Evolutionary conservation across 140 eudicot genomes (phyloP).

Genomic region (Stevia rebaudiana): DNA sequence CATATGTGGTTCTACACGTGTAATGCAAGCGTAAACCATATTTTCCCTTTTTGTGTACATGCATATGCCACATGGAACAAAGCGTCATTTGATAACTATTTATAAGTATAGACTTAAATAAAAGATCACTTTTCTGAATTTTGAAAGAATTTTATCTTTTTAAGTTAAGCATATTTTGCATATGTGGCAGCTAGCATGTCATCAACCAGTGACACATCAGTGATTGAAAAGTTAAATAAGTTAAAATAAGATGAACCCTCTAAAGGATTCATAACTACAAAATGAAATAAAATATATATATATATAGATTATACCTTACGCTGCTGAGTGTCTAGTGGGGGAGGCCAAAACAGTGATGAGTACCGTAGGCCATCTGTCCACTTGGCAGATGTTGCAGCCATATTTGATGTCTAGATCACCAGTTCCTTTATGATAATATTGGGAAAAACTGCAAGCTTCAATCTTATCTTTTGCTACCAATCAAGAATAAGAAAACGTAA

Average conservation of each 20-base stretch:
- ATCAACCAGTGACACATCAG: conserved; percentile 6
- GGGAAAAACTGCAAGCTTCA: conserved; percentile 23
- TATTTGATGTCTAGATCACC: conserved; percentile 19
- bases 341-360: conserved; percentile 92
- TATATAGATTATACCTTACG: conserved; percentile 50
- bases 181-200: background rate
- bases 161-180: background rate
- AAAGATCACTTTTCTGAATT: background rate
- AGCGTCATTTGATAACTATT: background rate
- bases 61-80: background rate
- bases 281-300: conserved; percentile 2
- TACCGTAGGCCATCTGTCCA: conserved; percentile 88
- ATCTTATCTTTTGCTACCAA: conserved; percentile 42
- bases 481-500: conserved; percentile 55
- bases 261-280: conserved; percentile 9
- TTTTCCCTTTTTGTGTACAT: background rate
- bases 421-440: conserved; percentile 23
- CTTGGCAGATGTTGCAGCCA: conserved; percentile 70
- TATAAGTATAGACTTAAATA: background rate
- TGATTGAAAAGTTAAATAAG: background rate
- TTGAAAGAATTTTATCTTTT: background rate
- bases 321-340: conserved; percentile 73
- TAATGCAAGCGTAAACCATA: background rate
- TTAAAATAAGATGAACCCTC: background rate
- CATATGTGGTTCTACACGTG: conserved; percentile 2